Base-by-base conservation (phyloP, 208 protist species). In the Leishmania braziliensis region DNA sequence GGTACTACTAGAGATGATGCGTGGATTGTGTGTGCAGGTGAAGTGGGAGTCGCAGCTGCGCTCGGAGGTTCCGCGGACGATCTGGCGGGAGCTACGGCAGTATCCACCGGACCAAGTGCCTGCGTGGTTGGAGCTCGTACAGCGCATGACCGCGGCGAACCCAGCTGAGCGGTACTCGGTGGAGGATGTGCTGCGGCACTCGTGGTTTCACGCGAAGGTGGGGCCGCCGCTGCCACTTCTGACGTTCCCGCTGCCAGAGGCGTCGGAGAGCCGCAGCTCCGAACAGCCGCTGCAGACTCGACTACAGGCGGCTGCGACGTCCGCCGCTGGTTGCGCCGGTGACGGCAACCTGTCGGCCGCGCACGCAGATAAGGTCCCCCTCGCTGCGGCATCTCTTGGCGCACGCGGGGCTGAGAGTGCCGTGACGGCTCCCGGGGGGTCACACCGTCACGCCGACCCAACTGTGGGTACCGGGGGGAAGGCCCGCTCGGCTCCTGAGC, bases 1-100 rank as follows among this genome's bases (percentile, higher is more conserved):
- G 80, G 92, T 97, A 68, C 81, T 97, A 83, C 93, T 92, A 73
- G 94, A 95, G 88, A 83, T 96, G 75, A 79, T 97, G 69, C 87
- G 83, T 63, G 92, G 90, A 36, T 75, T 78, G 46, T 81, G 81
- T 60, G 87, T 93, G 48, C 87, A 85, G 18, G 84, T 87, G 50
- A 83, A 84, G 68, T 80, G 85, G 33, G 72, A 78, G 76, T 83
- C 75, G 58, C 87, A 82, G 84, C 80, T 79, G 82, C 80, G 60
- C 58, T 83, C 50, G 51, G 81, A 58, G 62, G 83, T 90, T 60
- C 86, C 83, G 5, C 71, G 78, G 68, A 86, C 86, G 0, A 82
- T 88, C 26, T 79, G 77, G 75, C 82, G 77, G 51, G 65, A 80
- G 29, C 53, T 87, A 2, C 29, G n/a, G 36, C 78, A 85, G 48